phyloP scores from a whole-genome alignment of 1,284 basidiomycete genomes.

The Leccinum griseonigrum region DNA sequence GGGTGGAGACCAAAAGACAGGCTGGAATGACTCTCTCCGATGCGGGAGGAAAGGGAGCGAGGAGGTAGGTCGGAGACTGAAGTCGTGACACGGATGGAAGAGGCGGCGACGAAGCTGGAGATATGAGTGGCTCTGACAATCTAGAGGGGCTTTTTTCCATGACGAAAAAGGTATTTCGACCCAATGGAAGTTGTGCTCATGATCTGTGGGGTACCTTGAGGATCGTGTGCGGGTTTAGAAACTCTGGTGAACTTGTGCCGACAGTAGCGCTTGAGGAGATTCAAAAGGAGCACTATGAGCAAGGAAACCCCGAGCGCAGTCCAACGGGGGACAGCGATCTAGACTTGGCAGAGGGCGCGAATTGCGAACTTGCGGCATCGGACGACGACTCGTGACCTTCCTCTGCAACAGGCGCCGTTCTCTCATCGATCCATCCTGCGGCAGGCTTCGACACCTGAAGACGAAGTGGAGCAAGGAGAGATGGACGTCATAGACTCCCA shows the following conservation, averaged over 20 bases:
- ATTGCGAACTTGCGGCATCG: too few relatives aligned
- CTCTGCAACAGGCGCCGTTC: too few relatives aligned
- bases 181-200: neutral
- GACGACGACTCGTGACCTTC: too few relatives aligned
- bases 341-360: too few relatives aligned
- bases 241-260: constrained; percentile 20
- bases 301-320: constrained; percentile 15
- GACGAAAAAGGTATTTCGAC: constrained; percentile 3
- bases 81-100: constrained; percentile 5
- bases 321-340: neutral
- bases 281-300: constrained; percentile 16
- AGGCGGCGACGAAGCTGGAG: constrained; percentile 8
- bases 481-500: too few relatives aligned
- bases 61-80: neutral
- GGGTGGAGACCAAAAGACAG: neutral
- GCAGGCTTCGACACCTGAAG: too few relatives aligned
- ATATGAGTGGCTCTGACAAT: constrained; percentile 26
- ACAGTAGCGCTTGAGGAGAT: constrained; percentile 13
- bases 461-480: too few relatives aligned
- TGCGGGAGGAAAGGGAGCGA: neutral
- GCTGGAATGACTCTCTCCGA: neutral
- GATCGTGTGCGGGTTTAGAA: constrained; percentile 12
- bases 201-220: neutral
- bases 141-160: constrained; percentile 16
- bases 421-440: too few relatives aligned